phyloP scores from a whole-genome alignment of 2,329 filamentous ascomycete species.

The Xylaria multiplex region DNA sequence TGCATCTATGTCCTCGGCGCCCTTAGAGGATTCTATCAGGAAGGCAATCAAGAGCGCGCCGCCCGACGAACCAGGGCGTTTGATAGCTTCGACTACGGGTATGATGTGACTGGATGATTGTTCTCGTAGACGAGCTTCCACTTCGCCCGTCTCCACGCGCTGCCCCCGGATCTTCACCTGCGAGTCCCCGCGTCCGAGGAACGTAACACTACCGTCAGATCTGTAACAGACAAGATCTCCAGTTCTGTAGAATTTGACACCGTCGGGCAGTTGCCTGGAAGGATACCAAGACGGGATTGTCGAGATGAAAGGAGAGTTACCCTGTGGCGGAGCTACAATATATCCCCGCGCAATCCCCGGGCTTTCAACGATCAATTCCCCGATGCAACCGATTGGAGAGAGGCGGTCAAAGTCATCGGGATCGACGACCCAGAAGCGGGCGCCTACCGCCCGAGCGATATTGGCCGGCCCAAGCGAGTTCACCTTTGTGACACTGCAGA shows the following conservation, averaged over 20 bases:
- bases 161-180: conserved; percentile 32
- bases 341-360: conserved; percentile 24
- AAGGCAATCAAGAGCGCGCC: conserved; percentile 16
- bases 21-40: conserved; percentile 14
- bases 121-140: conserved; percentile 22
- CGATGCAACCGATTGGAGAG: conserved; percentile 24
- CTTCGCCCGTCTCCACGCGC: conserved; percentile 24
- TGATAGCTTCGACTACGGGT: conserved; percentile 23
- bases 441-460: conserved; percentile 23
- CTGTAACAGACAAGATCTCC: conserved; percentile 25
- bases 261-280: conserved; percentile 9
- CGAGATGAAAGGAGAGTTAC: conserved; percentile 8
- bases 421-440: conserved; percentile 24
- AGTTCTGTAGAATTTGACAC: conserved; percentile 24
- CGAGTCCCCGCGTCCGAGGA: conserved; percentile 21
- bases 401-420: conserved; percentile 16
- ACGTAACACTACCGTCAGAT: conserved; percentile 19
- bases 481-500: conserved; percentile 12
- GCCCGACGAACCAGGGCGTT: background rate
- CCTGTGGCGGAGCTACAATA: conserved; percentile 14
- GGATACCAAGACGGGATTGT: conserved; percentile 22
- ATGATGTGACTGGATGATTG: conserved; percentile 13
- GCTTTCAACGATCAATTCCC: conserved; percentile 26
- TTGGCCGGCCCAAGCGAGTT: conserved; percentile 9
- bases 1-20: conserved; percentile 4